A percentile compares a stretch with the other conserved stretches of the same genome.
Evolutionary conservation across 2,329 filamentous ascomycete genomes (phyloP).

Genomic region (Talaromyces verruculosus): DNA sequence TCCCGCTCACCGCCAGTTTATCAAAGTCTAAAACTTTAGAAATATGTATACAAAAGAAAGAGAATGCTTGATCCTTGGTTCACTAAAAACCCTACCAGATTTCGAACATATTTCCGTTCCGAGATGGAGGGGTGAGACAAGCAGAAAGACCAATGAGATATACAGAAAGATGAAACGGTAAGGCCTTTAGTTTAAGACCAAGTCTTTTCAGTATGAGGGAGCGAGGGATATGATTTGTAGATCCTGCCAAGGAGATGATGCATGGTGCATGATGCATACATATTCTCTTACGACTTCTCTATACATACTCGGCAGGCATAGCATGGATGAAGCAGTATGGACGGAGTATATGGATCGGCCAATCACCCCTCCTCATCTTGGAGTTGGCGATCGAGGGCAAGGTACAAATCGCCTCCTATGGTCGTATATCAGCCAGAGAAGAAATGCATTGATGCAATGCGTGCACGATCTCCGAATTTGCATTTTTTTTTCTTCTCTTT

Average conservation of each 20-base stretch:
- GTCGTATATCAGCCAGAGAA: not conserved
- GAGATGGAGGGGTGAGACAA: not conserved
- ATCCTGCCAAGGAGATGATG: constrained; percentile 1
- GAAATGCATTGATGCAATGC: constrained; percentile 1
- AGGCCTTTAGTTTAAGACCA: not conserved
- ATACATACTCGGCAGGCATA: not conserved
- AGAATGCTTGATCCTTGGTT: constrained; percentile 3
- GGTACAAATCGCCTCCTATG: not conserved
- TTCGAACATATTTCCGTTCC: not conserved
- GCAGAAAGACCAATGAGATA: not conserved
- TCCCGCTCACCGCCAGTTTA: constrained; percentile 6
- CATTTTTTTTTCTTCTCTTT: not conserved
- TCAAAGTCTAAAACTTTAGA: not conserved
- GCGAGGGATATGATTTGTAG: constrained; percentile 5
- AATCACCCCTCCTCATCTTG: not conserved
- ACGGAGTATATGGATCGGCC: constrained; percentile 11
- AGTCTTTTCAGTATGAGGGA: not conserved
- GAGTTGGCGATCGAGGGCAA: not conserved
- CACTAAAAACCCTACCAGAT: not conserved
- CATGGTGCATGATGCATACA: constrained; percentile 1
- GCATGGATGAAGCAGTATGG: not conserved
- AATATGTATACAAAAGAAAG: constrained; percentile 1
- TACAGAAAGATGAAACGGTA: constrained; percentile 4
- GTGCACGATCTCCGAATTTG: not conserved
- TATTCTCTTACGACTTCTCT: not conserved